Conservation (phyloP, 2,329 filamentous ascomycete species). For the Pyrenophora teres region DNA sequence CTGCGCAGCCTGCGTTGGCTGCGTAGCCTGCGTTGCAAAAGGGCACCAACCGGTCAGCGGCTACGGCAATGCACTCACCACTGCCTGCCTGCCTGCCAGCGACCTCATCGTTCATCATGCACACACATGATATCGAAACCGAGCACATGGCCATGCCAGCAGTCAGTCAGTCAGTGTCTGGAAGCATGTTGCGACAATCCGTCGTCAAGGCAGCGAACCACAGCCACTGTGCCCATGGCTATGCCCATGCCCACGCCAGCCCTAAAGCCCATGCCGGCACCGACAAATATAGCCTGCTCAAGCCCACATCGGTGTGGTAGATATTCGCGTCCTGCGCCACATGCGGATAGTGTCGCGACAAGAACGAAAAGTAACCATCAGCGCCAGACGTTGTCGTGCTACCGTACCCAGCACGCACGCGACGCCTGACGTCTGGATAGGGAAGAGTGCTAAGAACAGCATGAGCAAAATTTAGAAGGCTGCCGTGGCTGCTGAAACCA, state of each 20-base stretch:
- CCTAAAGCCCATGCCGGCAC: slow-evolving; percentile 21
- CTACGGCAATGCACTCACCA: neutral
- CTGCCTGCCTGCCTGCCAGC: neutral
- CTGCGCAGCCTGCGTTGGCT: no score
- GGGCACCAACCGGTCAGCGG: slow-evolving; percentile 2
- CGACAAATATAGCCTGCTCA: slow-evolving; percentile 16
- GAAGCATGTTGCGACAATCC: slow-evolving; percentile 20
- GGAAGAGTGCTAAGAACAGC: slow-evolving; percentile 3
- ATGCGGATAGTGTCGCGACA: neutral
- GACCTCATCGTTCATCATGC: slow-evolving; percentile 9
- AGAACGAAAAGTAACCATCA: slow-evolving; percentile 2
- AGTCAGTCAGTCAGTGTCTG: neutral
- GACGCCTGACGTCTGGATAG: neutral
- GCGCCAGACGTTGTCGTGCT: slow-evolving; percentile 6
- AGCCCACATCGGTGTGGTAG: slow-evolving; percentile 2
- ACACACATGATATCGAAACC: slow-evolving; percentile 8
- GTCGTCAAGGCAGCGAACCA: slow-evolving; percentile 13
- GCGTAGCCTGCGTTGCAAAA: no score
- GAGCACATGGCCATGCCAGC: slow-evolving; percentile 15
- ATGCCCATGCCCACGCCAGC: slow-evolving; percentile 23
- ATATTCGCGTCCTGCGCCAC: slow-evolving; percentile 8
- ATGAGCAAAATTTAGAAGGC: slow-evolving; percentile 10
- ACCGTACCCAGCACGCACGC: neutral
- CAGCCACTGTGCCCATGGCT: slow-evolving; percentile 16
- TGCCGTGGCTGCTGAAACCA: slow-evolving; percentile 19